Evolutionary conservation across 106 monocot species (phyloP), one percentile per base, ranked within the genome.

Genomic region (Allium sativum): DNA sequence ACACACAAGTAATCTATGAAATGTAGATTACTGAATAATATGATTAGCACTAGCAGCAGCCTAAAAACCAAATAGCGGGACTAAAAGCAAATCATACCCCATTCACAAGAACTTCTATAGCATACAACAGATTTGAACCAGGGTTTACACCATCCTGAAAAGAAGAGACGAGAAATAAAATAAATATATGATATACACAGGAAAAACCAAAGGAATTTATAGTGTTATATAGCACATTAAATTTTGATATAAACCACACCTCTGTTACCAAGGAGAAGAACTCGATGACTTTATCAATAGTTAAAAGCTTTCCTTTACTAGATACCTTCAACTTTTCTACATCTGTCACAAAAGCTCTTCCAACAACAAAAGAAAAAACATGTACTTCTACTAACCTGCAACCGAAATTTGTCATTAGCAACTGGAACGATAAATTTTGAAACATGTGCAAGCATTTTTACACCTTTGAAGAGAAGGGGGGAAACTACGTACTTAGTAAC

Each of bases 281-380:
- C 42, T 61, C 64, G 55, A 91, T 80, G 51, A 92, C 73, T 63
- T 82, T 81, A 45, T 56, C 59, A 76, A 83, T 82, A 76, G 62
- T 58, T 68, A 98, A 72, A 56, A 78, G 73, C 67, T 74, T 84
- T 64, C 68, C 74, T 67, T 81, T 84, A 63, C 74, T 77, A 71
- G 84, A 69, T 50, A 85, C 82, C 57, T 85, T 92, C 69, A 98
- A 74, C 72, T 98, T 98, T 66, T 92, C 91, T 72, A 92, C 74
- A 79, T 98, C 98, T 22, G 88, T 91, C 45, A 92, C 88, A 83
- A 98, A 98, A 57, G 98, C 98, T 75, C 98, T 84, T 72, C 98
- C 98, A 78, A 98, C 80, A 75, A 98, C 98, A 83, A 98, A 98
- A 82, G 92, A 85, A 79, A 98, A 98, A 76, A 98, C 77, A 64